A percentile compares a stretch with the other conserved stretches of the same genome.
phyloP scores from a whole-genome alignment of 495 filamentous ascomycete species.

The Penicillium psychrofluorescens region DNA sequence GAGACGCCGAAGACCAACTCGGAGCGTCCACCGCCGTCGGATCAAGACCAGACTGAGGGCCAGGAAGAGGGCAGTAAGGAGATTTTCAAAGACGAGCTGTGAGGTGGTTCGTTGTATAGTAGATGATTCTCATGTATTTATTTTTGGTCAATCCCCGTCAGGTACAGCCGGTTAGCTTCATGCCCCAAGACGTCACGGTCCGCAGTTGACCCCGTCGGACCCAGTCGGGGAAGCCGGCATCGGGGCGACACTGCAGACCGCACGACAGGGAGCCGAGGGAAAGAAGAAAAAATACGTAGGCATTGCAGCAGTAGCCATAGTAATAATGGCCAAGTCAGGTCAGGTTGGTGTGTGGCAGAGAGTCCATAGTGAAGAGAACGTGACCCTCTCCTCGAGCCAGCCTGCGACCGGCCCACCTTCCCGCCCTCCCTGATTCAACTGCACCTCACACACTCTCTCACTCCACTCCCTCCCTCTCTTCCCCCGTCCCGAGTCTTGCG shows the following conservation, averaged over 20 bases:
- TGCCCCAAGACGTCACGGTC: slow-evolving; percentile 18
- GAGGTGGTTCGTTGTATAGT: slow-evolving; percentile 10
- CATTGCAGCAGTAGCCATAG: background rate
- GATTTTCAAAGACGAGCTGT: slow-evolving; percentile 51
- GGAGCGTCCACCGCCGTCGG: slow-evolving; percentile 3
- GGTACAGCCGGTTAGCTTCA: slow-evolving; percentile 19
- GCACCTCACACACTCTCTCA: slow-evolving; percentile 2
- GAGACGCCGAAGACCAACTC: background rate
- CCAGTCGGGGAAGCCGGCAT: slow-evolving; percentile 8
- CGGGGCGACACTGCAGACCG: too few relatives aligned
- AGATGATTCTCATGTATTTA: background rate
- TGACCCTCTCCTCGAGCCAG: slow-evolving; percentile 15
- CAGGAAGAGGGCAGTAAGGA: slow-evolving; percentile 41
- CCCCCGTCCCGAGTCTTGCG: background rate
- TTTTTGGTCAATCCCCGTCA: background rate
- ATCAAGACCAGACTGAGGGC: slow-evolving; percentile 11
- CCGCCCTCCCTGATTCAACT: slow-evolving; percentile 18
- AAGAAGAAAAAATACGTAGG: background rate
- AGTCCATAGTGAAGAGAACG: slow-evolving; percentile 13
- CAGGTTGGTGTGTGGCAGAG: too few relatives aligned
- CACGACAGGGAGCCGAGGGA: too few relatives aligned
- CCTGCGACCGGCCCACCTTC: slow-evolving; percentile 18
- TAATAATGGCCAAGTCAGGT: too few relatives aligned
- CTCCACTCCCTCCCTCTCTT: slow-evolving; percentile 2
- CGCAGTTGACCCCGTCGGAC: slow-evolving; percentile 12